A percentile compares a stretch with the other conserved stretches of the same genome.
Conservation (phyloP, 371 early-diverging fungal genomes). For the Mucor piriformis region DNA sequence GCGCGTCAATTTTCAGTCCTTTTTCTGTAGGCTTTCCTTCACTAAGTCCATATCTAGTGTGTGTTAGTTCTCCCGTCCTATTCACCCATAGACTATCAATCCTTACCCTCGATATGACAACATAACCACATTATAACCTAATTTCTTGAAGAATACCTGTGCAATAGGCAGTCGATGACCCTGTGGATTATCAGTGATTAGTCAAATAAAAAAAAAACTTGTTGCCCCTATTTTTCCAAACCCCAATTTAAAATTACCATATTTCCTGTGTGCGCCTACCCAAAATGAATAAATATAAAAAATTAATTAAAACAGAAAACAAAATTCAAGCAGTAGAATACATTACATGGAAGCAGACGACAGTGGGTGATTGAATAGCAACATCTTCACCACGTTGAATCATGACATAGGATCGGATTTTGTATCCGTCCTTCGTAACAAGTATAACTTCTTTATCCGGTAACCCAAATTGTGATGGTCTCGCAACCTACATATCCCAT, state of each 20-base stretch:
- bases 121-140: conserved; percentile 90
- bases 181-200: conserved; percentile 28
- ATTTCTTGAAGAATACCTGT: conserved; percentile 62
- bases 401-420: conserved; percentile 80
- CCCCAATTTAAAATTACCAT: conserved; percentile 59
- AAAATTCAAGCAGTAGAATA: neutral
- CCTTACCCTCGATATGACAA: conserved; percentile 92
- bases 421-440: conserved; percentile 76
- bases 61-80: no score
- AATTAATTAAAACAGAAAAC: neutral
- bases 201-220: conserved; percentile 2
- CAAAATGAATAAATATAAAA: conserved; percentile 2
- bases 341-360: conserved; percentile 83
- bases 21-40: conserved; percentile 88
- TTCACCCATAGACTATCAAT: no score
- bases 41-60: conserved; percentile 80
- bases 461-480: conserved; percentile 74
- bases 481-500: conserved; percentile 67
- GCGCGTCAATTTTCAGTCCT: conserved; percentile 88
- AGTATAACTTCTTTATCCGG: conserved; percentile 79
- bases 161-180: conserved; percentile 93
- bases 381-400: conserved; percentile 55
- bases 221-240: neutral
- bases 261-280: conserved; percentile 92
- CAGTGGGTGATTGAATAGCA: conserved; percentile 66